These are phyloP conservation scores for Amanita fuliginea DNA, from an alignment of 768 basidiomycete genomes.

Conservation along the genomic window DNA sequence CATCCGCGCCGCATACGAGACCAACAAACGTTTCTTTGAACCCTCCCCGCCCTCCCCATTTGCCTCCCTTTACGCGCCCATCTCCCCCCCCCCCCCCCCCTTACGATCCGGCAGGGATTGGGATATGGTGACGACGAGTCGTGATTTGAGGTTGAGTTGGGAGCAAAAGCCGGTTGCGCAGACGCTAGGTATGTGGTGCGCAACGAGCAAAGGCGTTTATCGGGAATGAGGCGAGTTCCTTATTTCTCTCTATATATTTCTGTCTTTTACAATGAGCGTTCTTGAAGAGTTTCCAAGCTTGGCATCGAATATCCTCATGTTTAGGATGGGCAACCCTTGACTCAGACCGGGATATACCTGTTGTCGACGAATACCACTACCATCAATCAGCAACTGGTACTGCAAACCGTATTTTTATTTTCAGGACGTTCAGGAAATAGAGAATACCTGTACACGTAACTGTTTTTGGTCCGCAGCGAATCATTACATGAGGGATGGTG, in stretches of 20 bases:
- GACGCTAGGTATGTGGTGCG: slow-evolving; percentile 58
- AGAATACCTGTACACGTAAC: too few relatives aligned
- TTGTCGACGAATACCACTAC: too few relatives aligned
- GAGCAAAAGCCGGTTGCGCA: slow-evolving; percentile 48
- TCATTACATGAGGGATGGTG: too few relatives aligned
- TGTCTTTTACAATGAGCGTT: too few relatives aligned
- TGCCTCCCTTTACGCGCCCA: neutral
- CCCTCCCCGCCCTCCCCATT: neutral
- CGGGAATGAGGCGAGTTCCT: slow-evolving; percentile 53
- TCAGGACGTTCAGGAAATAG: too few relatives aligned
- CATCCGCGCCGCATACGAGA: slow-evolving; percentile 7
- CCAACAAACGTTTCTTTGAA: slow-evolving; percentile 7
- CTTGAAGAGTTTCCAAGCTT: too few relatives aligned
- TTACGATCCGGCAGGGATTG: slow-evolving; percentile 19
- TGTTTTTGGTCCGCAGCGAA: too few relatives aligned
- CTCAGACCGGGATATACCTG: too few relatives aligned
- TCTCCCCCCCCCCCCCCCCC: neutral
- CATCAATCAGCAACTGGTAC: too few relatives aligned
- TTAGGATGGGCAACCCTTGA: too few relatives aligned
- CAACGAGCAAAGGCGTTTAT: slow-evolving; percentile 53
- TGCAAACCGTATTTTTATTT: too few relatives aligned
- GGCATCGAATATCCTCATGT: too few relatives aligned
- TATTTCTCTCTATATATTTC: neutral
- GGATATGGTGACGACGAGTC: slow-evolving; percentile 40
- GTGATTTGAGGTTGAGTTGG: slow-evolving; percentile 40